Base-by-base conservation (phyloP, 306 rosid species). In the Trichosanthes cucumerina region DNA sequence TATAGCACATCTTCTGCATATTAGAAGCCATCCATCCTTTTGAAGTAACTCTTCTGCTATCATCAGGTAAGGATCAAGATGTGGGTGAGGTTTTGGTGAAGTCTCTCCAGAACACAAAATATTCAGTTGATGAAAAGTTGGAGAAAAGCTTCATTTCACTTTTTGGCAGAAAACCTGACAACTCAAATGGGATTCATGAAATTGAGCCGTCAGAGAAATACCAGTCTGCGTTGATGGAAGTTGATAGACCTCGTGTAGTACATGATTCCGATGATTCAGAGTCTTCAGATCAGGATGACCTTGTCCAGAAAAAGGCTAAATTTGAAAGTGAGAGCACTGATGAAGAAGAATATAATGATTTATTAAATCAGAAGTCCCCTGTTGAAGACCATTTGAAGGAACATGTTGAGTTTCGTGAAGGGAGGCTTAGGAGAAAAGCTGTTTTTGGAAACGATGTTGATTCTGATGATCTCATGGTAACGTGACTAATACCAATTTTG, bases 11-110 rank as follows among this genome's bases (percentile, higher is more conserved):
- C 9, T 62, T 79, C 6, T 78, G 60, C 76, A 12, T 54, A 44
- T 72, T 77, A 12, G 43, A 33, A 53, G 62, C 24, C 28, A 26
- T 73, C 58, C 66, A 28, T 73, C 84, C 62, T 86, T 62, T 36
- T 88, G 24, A 36, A 65, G 58, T 49, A 47, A 81, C 46, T 75
- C 38, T 53, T 76, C 57, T 36, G 46, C 12, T 81, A 19, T 79
- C 84, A 69, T 80, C 92, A 94, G 98, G 89, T 76, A 88, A 89
- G 76, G 88, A 36, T 62, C 85, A 85, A 79, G 98, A 90, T 57
- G 90, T 89, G 74, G 98, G 98, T 46, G 98, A 75, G 85, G 86
- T 59, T 80, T 80, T 94, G 90, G 93, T 94, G 81, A 94, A 81
- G 83, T 88, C 91, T 44, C 96, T 94, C 79, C 98, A 94, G 82